phyloP scores from a whole-genome alignment of 352 stramenopile genomes.

The Phytophthora lateralis region DNA sequence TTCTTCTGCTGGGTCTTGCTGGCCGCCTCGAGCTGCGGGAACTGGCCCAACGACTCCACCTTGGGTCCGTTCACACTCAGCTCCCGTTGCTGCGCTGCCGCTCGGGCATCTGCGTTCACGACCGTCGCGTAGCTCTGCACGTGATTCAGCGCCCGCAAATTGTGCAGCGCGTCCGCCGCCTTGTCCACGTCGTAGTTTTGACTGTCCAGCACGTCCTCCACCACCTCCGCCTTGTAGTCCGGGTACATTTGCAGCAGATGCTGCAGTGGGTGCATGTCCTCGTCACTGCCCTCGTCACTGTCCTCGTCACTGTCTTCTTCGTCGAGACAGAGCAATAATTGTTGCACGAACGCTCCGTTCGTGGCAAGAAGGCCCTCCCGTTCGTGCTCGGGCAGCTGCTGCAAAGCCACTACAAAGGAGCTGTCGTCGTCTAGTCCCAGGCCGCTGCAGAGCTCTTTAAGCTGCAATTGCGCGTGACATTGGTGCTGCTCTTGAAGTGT shows the following conservation, averaged over 20 bases:
- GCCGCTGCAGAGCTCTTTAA: constrained; percentile 57
- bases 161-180: constrained; percentile 56
- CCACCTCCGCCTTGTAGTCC: constrained; percentile 58
- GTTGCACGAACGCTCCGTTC: constrained; percentile 70
- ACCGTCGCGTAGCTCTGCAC: constrained; percentile 72
- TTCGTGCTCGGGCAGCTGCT: constrained; percentile 51
- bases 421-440: constrained; percentile 58
- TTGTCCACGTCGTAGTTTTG: constrained; percentile 63
- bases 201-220: constrained; percentile 68
- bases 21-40: constrained; percentile 41
- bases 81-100: constrained; percentile 25
- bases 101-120: constrained; percentile 36
- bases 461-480: constrained; percentile 44
- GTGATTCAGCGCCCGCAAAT: constrained; percentile 54
- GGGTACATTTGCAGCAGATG: constrained; percentile 62
- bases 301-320: constrained; percentile 42
- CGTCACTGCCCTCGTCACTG: constrained; percentile 17
- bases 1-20: constrained; percentile 49
- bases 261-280: constrained; percentile 57
- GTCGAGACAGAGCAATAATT: constrained; percentile 62
- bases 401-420: constrained; percentile 54
- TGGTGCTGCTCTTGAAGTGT: constrained; percentile 17
- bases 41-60: constrained; percentile 59
- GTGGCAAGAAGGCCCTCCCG: constrained; percentile 44
- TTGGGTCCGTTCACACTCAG: constrained; percentile 33